These are phyloP conservation scores for Hypomyces perniciosus DNA, from an alignment of 2,329 filamentous ascomycete species.

Conservation along the genomic window DNA sequence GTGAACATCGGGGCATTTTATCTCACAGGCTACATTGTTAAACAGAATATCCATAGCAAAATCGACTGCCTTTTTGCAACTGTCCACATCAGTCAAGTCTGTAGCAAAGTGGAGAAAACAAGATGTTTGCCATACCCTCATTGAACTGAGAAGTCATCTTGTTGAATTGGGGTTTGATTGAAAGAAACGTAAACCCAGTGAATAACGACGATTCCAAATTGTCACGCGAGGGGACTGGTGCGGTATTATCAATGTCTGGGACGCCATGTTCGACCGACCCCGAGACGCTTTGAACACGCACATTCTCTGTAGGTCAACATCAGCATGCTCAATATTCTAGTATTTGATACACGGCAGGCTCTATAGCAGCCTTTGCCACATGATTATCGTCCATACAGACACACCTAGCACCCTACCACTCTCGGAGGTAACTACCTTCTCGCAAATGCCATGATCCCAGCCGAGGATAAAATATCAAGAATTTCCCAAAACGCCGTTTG, in stretches of 20 bases:
- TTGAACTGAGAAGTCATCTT: background rate
- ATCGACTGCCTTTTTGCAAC: conserved; percentile 45
- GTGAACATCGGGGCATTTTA: background rate
- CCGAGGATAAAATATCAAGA: background rate
- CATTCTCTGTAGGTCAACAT: background rate
- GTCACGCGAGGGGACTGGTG: too few species aligned
- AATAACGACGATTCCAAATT: too few species aligned
- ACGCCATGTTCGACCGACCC: too few species aligned
- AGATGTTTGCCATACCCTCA: background rate
- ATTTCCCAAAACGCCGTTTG: conserved; percentile 23
- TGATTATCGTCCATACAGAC: background rate
- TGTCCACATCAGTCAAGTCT: conserved; percentile 43
- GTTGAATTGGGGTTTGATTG: background rate
- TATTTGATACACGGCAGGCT: background rate
- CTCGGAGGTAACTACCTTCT: background rate
- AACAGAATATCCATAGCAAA: conserved; percentile 50
- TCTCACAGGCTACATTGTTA: conserved; percentile 43
- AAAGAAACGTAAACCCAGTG: background rate
- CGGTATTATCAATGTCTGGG: background rate
- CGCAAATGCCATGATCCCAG: background rate
- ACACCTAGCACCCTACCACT: background rate
- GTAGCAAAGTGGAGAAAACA: conserved; percentile 28
- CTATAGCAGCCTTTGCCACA: background rate
- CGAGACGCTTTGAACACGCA: background rate
- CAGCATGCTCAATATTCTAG: background rate